Base-by-base conservation (phyloP, 2,329 filamentous ascomycete genomes). In the Arthrobotrys pseudoclavata region DNA sequence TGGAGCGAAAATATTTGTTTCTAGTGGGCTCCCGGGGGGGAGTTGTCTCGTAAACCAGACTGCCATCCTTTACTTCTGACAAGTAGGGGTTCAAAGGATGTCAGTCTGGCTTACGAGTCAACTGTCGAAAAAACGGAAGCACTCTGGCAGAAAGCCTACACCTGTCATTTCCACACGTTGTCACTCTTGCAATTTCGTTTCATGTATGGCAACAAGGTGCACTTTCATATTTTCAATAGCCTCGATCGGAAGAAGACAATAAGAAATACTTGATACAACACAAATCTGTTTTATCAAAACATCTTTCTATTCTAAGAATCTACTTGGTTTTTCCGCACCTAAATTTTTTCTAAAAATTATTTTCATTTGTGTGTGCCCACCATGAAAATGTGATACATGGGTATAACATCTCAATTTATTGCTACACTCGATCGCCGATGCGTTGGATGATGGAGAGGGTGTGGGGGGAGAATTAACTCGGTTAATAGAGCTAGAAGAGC, bases 31-130 rank as follows among this genome's bases (percentile, higher is more conserved):
- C 71, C 64, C 31, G 64, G 69, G 63, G 71, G 71, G 64, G 71
- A 76, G 71, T 76, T 76, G 71, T 76, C 71, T 76, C 71, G 71
- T 76, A 76, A 76, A 76, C 71, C 71, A 76, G 71, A 76, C 71
- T 76, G 71, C 71, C 71, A 76, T 76, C 71, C 71, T 76, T 76
- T 76, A 76, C 71, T 76, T 76, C 71, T 68, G 64, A 60, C 64
- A 48, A 72, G 71, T 76, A 76, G 71, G 63, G 71, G 64, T 76
- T 76, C 64, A 76, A 76, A 76, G 71, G 71, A 76, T 76, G 71
- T 76, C 71, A 76, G 71, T 76, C 71, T 76, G 71, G 71, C 64
- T 69, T 76, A 76, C 71, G 71, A 76, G 71, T 69, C 71, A 76
- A 76, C 71, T 76, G 64, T 76, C 69, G 61, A 72, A 72, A 76